Conservation (phyloP, 2,329 filamentous ascomycete genomes). For the Colletotrichum australisinense region DNA sequence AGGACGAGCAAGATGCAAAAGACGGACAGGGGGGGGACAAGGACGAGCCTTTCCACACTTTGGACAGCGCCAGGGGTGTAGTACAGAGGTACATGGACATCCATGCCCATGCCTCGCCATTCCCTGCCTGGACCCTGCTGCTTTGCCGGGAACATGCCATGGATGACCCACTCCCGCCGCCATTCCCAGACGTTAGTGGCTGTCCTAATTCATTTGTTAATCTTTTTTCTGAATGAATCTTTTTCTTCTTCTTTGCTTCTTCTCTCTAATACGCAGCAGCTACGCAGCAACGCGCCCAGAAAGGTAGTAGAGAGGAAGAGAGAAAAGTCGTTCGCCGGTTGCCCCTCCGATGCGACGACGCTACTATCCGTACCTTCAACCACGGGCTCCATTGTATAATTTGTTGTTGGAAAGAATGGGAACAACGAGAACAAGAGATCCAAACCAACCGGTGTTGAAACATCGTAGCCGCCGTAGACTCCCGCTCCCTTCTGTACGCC, state of each 20-base stretch:
- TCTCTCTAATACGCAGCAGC: neutral
- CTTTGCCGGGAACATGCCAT: slow-evolving; percentile 31
- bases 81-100: too few species aligned
- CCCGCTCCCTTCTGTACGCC: neutral
- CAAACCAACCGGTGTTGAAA: neutral
- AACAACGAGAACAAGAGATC: neutral
- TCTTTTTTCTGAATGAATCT: slow-evolving; percentile 4
- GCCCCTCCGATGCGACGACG: slow-evolving; percentile 1
- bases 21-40: neutral
- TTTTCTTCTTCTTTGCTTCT: neutral
- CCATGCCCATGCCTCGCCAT: neutral
- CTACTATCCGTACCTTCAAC: neutral
- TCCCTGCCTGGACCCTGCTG: slow-evolving; percentile 26
- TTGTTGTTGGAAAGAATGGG: neutral
- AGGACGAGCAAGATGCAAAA: neutral
- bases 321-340: neutral
- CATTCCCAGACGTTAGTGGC: slow-evolving; percentile 32
- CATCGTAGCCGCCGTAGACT: neutral
- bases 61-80: slow-evolving; percentile 21
- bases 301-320: too few species aligned
- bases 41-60: slow-evolving; percentile 30
- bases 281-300: neutral
- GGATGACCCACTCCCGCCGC: slow-evolving; percentile 16
- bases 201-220: slow-evolving; percentile 22
- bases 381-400: too few species aligned